Evolutionary conservation across 2,329 filamentous ascomycete genomes (phyloP).

Genomic region (Penicillium griseofulvum): DNA sequence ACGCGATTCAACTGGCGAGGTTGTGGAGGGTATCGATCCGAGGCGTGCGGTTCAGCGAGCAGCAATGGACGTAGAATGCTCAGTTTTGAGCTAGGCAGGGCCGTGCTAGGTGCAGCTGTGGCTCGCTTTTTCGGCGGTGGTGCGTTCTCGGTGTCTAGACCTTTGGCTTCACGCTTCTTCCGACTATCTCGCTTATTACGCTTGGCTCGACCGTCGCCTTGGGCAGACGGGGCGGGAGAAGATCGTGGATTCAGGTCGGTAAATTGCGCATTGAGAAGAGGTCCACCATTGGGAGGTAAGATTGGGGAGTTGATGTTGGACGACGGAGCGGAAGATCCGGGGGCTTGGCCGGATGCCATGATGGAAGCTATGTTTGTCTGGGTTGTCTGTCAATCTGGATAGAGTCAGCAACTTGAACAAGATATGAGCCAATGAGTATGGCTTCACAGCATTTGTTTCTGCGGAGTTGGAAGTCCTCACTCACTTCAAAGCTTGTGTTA

Average conservation of each 20-base stretch:
- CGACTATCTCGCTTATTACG: constrained; percentile 45
- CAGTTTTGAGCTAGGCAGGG: constrained; percentile 39
- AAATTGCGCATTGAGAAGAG: constrained; percentile 28
- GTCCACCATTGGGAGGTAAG: constrained; percentile 28
- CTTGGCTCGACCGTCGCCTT: constrained; percentile 36
- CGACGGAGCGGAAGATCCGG: constrained; percentile 35
- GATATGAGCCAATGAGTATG: background rate
- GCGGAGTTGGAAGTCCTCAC: background rate
- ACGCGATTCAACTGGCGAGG: constrained; percentile 42
- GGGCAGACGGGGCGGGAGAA: constrained; percentile 35
- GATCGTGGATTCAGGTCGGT: constrained; percentile 32
- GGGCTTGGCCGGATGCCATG: constrained; percentile 36
- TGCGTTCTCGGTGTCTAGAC: constrained; percentile 37
- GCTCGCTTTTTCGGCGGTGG: constrained; percentile 38
- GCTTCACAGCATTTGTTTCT: background rate
- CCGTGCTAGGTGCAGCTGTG: constrained; percentile 29
- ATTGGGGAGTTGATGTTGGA: constrained; percentile 39
- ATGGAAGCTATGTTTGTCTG: background rate
- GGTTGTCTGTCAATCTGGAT: background rate
- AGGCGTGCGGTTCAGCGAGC: constrained; percentile 40
- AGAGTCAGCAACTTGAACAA: background rate
- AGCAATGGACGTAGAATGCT: constrained; percentile 41
- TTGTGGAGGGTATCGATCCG: constrained; percentile 39
- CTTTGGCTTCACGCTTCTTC: constrained; percentile 46
- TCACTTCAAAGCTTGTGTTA: background rate